Evolutionary conservation across 2,329 filamentous ascomycete genomes (phyloP).

Genomic region (Penicillium sp.): DNA sequence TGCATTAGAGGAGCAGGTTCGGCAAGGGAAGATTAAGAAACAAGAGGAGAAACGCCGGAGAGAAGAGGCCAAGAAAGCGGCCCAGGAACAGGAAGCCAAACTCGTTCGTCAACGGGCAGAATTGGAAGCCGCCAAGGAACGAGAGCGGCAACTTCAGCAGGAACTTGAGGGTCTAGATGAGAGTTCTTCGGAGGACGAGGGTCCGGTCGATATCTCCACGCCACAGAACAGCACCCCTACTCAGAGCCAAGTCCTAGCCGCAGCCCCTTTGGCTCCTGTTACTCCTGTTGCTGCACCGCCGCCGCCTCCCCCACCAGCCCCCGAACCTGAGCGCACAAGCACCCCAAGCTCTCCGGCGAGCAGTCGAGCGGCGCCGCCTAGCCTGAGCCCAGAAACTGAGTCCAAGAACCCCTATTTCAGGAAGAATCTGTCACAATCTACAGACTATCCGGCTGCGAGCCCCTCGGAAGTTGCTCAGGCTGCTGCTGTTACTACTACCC

Average conservation of each 20-base stretch:
- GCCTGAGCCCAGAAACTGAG: conserved; percentile 68
- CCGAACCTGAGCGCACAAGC: conserved; percentile 53
- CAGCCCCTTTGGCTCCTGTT: conserved; percentile 29
- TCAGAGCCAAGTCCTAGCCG: conserved; percentile 58
- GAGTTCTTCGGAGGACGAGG: conserved; percentile 81
- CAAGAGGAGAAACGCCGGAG: conserved; percentile 93
- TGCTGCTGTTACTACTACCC: conserved; percentile 28
- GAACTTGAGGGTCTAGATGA: conserved; percentile 82
- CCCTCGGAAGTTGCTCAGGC: conserved; percentile 51
- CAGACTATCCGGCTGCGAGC: conserved; percentile 56
- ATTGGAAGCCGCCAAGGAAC: conserved; percentile 87
- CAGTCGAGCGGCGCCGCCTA: conserved; percentile 57
- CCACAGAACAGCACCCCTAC: conserved; percentile 65
- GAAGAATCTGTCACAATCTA: conserved; percentile 78
- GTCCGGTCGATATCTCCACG: conserved; percentile 70
- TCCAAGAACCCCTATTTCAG: conserved; percentile 96
- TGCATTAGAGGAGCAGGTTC: conserved; percentile 91
- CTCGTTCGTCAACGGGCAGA: conserved; percentile 86
- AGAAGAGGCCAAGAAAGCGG: conserved; percentile 83
- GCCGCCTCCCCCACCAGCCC: conserved; percentile 30
- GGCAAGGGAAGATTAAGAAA: conserved; percentile 91
- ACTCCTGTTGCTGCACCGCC: conserved; percentile 22
- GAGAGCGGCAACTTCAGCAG: conserved; percentile 85
- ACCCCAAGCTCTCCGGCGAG: conserved; percentile 57
- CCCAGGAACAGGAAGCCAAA: conserved; percentile 85